Base-by-base conservation (phyloP, 2,329 filamentous ascomycete genomes). In the Herpotrichia juniperi region DNA sequence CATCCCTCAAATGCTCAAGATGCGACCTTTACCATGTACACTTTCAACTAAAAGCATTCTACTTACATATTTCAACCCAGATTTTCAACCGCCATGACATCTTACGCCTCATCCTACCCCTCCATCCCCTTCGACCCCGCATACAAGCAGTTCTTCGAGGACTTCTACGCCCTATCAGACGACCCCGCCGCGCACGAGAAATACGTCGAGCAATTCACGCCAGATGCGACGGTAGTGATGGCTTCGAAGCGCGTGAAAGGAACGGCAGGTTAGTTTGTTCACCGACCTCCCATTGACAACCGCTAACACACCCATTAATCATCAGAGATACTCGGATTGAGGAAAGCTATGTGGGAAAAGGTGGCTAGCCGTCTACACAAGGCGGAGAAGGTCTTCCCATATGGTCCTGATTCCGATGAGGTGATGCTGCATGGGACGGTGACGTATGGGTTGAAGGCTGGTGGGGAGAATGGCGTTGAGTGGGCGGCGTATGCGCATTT, bases 401-500 rank as follows among this genome's bases (percentile, higher is more conserved):
- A 81, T 62, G 78, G 79, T 7, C 51, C 69, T 2, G 68, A 71
- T 32, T 66, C 75, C 1, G 67, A 79, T 25, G 79, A 84, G 56
- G 74, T 81, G 16, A 84, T 85, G 81, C 59, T 84, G 3, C 78
- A 78, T 57, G 82, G 82, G 1, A 79, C 68, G 3, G 83, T 84
- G 11, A 75, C 76, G 35, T 84, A 83, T 66, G 75, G 63, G 12
- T 61, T 84, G 48, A 83, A 81, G 61, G 79, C 79, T 61, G 82
- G 81, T 14, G 74, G 74, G 24, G 71, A 74, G 45, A 69, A 70
- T 3, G 63, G 63, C 2, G 65, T 83, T 3, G 80, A 83, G 10
- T 86, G 83, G 83, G 79, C 80, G 16, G 83, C 77, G 46, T 73
- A 80, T 54, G 83, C 80, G 3, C 74, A 81, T 47, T 76, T 87